Conservation (phyloP, 1,139 yeast genomes). For the Taiozyma sp. region DNA sequence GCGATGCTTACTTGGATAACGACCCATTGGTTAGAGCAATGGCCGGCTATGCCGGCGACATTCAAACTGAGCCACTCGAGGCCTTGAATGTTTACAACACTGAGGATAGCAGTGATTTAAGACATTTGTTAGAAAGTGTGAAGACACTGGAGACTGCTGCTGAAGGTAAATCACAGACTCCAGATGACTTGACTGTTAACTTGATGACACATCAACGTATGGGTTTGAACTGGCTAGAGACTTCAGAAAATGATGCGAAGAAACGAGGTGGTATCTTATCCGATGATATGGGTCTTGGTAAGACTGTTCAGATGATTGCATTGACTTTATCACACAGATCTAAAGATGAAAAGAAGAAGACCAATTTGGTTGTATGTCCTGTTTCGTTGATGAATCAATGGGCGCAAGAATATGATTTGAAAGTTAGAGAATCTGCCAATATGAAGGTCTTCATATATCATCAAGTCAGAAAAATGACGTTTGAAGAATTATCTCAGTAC, state of each 20-base stretch:
- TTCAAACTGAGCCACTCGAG: neutral
- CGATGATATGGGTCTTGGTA: constrained; percentile 95
- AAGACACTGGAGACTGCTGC: constrained; percentile 50
- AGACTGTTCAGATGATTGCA: constrained; percentile 80
- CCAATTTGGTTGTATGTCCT: constrained; percentile 81
- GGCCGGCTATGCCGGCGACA: neutral
- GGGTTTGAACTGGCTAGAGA: constrained; percentile 81
- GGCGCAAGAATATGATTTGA: constrained; percentile 69
- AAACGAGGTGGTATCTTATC: constrained; percentile 79
- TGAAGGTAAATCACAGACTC: constrained; percentile 61
- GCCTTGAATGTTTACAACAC: constrained; percentile 20
- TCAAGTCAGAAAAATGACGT: constrained; percentile 35
- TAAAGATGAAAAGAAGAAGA: constrained; percentile 29
- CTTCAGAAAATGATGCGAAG: constrained; percentile 47
- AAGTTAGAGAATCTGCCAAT: constrained; percentile 44
- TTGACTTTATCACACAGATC: constrained; percentile 56
- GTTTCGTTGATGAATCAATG: constrained; percentile 79
- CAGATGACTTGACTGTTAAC: constrained; percentile 59
- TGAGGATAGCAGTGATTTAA: constrained; percentile 29
- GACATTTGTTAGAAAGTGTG: constrained; percentile 60
- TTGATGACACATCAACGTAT: constrained; percentile 80
- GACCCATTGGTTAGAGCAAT: neutral
- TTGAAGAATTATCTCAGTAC: constrained; percentile 43
- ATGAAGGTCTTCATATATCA: constrained; percentile 59
- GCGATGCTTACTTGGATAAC: neutral